Evolutionary conservation across 2,329 filamentous ascomycete species (phyloP), one percentile per base, ranked within the genome.

Genomic region (Talaromyces sp.): DNA sequence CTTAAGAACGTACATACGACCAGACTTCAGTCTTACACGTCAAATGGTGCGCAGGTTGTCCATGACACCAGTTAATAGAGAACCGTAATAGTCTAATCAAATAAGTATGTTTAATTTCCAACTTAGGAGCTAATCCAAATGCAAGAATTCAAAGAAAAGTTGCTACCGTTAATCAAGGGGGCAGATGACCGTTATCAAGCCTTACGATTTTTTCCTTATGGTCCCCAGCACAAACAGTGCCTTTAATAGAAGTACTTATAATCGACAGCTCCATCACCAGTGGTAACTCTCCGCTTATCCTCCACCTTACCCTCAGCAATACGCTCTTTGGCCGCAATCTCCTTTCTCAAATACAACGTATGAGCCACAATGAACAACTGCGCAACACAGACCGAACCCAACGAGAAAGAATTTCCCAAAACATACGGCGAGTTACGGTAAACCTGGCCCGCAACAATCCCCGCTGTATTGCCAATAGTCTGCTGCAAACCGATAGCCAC

Each of bases 401-500:
- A 51, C 1, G 72, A 74, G 58, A 75, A 75, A 1, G 67, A 61
- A 36, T 75, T 72, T 0, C 72, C 72, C 8, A 75, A 63, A 1
- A 70, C 65, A 58, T 75, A 75, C 1, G 72, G 72, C 11, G 67
- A 65, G 2, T 62, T 60, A 15, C 72, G 67, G 58, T 75, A 81
- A 0, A 81, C 72, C 60, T 80, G 78, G 0, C 77, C 77, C 0
- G 77, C 75, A 1, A 78, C 76, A 8, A 81, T 75, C 10, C 78
- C 79, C 0, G 77, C 77, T 1, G 72, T 75, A 33, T 81, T 81
- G 1, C 74, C 79, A 0, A 81, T 70, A 0, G 77, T 79, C 53
- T 78, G 75, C 9, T 78, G 73, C 28, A 78, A 65, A 1, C 77
- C 78, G 10, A 81, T 73, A 3, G 73, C 77, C 0, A 78, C 72